These are phyloP conservation scores for Cochlearia excelsa DNA, from an alignment of 345 rosid species.

Conservation along the genomic window DNA sequence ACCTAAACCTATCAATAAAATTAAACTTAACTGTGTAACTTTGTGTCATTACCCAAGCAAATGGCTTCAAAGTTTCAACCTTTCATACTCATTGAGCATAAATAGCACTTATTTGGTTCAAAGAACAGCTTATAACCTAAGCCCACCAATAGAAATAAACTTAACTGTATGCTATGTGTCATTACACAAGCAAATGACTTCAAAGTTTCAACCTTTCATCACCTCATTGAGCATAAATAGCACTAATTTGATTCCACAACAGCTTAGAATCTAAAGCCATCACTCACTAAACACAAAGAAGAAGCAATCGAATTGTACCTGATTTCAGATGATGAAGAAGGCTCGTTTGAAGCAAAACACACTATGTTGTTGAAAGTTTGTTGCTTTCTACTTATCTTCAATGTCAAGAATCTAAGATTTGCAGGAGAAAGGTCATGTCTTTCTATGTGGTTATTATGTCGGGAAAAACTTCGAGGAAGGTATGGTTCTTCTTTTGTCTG, in stretches of 20 bases:
- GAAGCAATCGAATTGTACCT: conserved; percentile 38
- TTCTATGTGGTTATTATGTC: conserved; percentile 23
- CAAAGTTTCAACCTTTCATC: conserved; percentile 25
- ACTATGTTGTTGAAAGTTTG: conserved; percentile 23
- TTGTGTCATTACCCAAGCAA: conserved; percentile 14
- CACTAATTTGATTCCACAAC: background rate
- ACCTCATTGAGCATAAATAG: background rate
- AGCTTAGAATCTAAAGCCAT: conserved; percentile 3
- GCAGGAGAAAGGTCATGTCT: conserved; percentile 8
- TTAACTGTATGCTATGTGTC: no score
- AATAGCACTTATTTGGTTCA: no score
- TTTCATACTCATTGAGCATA: background rate
- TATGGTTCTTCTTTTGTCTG: conserved; percentile 5
- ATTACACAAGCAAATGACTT: background rate
- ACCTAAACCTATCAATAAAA: no score
- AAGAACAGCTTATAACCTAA: no score
- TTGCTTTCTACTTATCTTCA: conserved; percentile 15
- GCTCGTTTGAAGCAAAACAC: conserved; percentile 57
- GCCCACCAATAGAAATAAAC: no score
- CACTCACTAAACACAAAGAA: background rate
- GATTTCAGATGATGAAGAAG: conserved; percentile 53
- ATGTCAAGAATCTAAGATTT: conserved; percentile 9
- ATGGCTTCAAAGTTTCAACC: background rate
- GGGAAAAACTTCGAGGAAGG: conserved; percentile 27
- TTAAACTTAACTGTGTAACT: no score